Evolutionary conservation across 208 protist genomes (phyloP).

Genomic region (Leptomonas seymouri): DNA sequence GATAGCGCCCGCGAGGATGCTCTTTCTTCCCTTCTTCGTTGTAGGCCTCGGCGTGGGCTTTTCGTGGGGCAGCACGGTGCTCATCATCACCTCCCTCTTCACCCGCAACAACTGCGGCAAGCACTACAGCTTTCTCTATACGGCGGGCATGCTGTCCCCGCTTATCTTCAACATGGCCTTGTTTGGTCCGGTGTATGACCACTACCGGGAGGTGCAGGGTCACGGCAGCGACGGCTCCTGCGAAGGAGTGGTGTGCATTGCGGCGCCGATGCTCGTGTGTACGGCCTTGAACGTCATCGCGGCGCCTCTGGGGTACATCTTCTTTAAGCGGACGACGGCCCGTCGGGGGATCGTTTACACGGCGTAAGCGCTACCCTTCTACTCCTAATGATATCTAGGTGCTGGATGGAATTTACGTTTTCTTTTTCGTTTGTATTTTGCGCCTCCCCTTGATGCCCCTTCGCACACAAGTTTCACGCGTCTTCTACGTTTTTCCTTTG

Average conservation of each 20-base stretch:
- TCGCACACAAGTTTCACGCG: no score
- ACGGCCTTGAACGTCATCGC: constrained; percentile 56
- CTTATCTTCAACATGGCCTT: constrained; percentile 79
- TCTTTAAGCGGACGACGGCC: constrained; percentile 37
- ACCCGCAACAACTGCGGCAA: constrained; percentile 65
- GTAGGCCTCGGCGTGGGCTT: constrained; percentile 77
- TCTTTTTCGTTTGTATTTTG: no score
- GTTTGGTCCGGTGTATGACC: constrained; percentile 77
- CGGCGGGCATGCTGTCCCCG: constrained; percentile 79
- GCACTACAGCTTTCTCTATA: constrained; percentile 86
- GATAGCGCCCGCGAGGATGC: constrained; percentile 24
- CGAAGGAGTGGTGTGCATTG: constrained; percentile 61
- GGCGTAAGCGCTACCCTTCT: constrained; percentile 2
- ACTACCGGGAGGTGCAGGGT: constrained; percentile 52
- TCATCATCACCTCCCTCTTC: constrained; percentile 76
- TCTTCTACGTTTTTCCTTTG: no score
- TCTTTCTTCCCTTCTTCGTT: constrained; percentile 76
- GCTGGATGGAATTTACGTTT: no score
- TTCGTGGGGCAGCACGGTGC: constrained; percentile 77
- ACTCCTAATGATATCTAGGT: no score
- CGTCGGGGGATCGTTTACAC: constrained; percentile 27
- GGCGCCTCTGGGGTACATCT: constrained; percentile 39
- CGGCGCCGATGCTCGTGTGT: constrained; percentile 53
- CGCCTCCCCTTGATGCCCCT: no score
- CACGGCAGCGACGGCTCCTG: constrained; percentile 38